These are phyloP conservation scores for Simmondsia chinensis DNA, from an alignment of 148 eudicot species.

Conservation along the genomic window DNA sequence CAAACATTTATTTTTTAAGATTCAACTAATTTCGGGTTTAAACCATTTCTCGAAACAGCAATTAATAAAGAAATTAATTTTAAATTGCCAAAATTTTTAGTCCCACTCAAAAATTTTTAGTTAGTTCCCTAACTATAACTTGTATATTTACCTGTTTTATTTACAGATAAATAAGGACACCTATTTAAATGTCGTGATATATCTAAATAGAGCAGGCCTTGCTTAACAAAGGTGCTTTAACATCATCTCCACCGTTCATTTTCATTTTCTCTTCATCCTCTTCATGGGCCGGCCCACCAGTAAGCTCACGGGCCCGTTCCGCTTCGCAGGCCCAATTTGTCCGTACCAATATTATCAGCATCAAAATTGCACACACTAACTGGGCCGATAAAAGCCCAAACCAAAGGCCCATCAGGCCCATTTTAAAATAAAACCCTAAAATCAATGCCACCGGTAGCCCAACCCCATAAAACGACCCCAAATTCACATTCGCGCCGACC, in stretches of 20 bases:
- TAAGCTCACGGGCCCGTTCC: constrained; percentile 30
- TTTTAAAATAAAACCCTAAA: constrained; percentile 20
- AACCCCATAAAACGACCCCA: constrained; percentile 48
- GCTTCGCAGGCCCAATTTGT: constrained; percentile 39
- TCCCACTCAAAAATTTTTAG: no score
- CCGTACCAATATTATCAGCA: constrained; percentile 19
- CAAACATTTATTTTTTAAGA: no score
- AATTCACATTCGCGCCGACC: constrained; percentile 40
- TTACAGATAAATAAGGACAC: no score
- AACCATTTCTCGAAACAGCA: no score
- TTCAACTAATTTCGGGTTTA: no score
- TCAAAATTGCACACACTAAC: constrained; percentile 19
- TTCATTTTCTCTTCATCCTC: background rate
- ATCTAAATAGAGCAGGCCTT: no score
- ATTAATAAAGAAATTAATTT: no score
- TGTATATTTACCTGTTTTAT: no score
- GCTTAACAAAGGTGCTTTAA: no score
- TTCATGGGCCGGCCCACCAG: constrained; percentile 1
- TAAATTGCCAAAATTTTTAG: no score
- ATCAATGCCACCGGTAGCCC: constrained; percentile 38
- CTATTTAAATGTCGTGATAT: no score
- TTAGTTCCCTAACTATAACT: no score
- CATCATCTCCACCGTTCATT: background rate
- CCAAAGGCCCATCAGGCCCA: constrained; percentile 45
- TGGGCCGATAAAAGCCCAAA: constrained; percentile 44